Evolutionary conservation across 2,329 filamentous ascomycete species (phyloP).

Genomic region (Alternaria infectoria): DNA sequence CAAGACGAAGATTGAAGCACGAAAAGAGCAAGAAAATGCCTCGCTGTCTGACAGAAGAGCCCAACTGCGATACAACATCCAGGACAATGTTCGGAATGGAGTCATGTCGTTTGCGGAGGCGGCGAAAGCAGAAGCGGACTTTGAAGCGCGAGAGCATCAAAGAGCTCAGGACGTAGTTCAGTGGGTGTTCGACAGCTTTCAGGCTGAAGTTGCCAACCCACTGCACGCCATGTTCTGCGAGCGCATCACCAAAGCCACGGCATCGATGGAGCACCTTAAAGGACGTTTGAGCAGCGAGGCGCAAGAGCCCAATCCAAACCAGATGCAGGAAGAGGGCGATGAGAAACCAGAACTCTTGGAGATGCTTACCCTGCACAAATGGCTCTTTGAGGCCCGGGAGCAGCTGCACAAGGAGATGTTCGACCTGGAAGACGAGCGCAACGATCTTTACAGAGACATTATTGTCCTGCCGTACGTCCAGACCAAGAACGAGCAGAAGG

Average conservation of each 20-base stretch:
- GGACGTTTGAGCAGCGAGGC: slow-evolving; percentile 75
- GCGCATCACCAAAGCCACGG: slow-evolving; percentile 74
- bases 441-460: slow-evolving; percentile 83
- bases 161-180: slow-evolving; percentile 76
- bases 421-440: slow-evolving; percentile 82
- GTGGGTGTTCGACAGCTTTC: slow-evolving; percentile 82
- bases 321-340: slow-evolving; percentile 92
- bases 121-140: slow-evolving; percentile 78
- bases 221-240: slow-evolving; percentile 79
- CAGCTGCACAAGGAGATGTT: slow-evolving; percentile 83
- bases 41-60: slow-evolving; percentile 68
- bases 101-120: slow-evolving; percentile 84
- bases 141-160: slow-evolving; percentile 72
- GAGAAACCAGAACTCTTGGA: slow-evolving; percentile 93
- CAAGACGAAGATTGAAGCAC: slow-evolving; percentile 56
- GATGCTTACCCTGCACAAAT: slow-evolving; percentile 92
- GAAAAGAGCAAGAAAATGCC: slow-evolving; percentile 60
- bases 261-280: slow-evolving; percentile 78
- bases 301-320: slow-evolving; percentile 73
- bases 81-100: slow-evolving; percentile 77
- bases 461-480: slow-evolving; percentile 82
- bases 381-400: slow-evolving; percentile 96
- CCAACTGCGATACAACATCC: slow-evolving; percentile 75
- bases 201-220: slow-evolving; percentile 81
- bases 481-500: slow-evolving; percentile 75